phyloP scores from a whole-genome alignment of 2,329 filamentous ascomycete species.

The Aplosporella prunicola region DNA sequence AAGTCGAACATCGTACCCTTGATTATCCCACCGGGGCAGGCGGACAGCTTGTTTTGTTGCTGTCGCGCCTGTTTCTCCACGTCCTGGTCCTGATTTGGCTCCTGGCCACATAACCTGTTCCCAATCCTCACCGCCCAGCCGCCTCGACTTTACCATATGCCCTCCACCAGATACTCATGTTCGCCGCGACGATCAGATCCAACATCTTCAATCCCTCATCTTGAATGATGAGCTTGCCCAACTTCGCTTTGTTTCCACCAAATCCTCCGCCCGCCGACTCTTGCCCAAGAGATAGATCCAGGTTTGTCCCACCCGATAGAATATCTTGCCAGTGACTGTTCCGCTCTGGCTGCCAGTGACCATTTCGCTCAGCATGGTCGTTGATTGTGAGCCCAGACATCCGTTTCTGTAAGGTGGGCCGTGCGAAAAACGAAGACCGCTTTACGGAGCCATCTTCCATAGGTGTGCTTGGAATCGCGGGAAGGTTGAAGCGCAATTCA shows the following conservation, averaged over 20 bases:
- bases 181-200: slow-evolving; percentile 82
- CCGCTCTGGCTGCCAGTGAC: neutral
- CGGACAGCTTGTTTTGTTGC: no score
- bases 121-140: slow-evolving; percentile 6
- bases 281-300: slow-evolving; percentile 67
- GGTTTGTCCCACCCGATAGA: slow-evolving; percentile 23
- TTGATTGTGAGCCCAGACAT: slow-evolving; percentile 20
- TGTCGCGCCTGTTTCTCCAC: no score
- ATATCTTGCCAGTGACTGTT: slow-evolving; percentile 3
- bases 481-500: slow-evolving; percentile 85
- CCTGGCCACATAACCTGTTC: no score
- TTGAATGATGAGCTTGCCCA: slow-evolving; percentile 85
- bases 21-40: no score
- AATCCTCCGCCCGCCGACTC: slow-evolving; percentile 82
- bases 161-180: slow-evolving; percentile 89
- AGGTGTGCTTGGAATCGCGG: slow-evolving; percentile 37
- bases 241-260: slow-evolving; percentile 75
- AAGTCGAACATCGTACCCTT: no score
- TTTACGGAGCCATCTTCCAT: slow-evolving; percentile 23
- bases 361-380: no score
- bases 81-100: no score
- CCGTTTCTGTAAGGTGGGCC: slow-evolving; percentile 21
- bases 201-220: slow-evolving; percentile 92
- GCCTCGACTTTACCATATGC: slow-evolving; percentile 54
- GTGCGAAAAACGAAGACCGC: slow-evolving; percentile 26